A percentile compares a stretch with the other conserved stretches of the same genome.
Evolutionary conservation across 306 rosid genomes (phyloP).

Genomic region (Vachellia pachyceras): DNA sequence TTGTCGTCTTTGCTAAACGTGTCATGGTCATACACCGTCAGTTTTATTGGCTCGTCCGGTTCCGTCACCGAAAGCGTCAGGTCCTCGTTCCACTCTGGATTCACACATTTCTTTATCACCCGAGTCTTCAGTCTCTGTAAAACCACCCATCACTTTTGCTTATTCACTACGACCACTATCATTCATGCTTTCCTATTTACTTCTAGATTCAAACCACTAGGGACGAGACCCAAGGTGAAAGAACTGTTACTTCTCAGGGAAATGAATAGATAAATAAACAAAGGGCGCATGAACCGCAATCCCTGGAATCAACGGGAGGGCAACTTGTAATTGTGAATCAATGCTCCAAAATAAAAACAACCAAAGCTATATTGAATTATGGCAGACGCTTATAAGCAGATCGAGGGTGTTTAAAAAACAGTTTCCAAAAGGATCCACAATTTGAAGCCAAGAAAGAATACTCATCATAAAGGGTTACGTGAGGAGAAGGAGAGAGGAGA

Average conservation of each 20-base stretch:
- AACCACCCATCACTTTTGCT: neutral
- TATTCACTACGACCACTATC: neutral
- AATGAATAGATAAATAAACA: neutral
- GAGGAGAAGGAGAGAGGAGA: neutral
- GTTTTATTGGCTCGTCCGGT: slow-evolving; percentile 47
- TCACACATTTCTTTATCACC: slow-evolving; percentile 78
- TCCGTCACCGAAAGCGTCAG: slow-evolving; percentile 81
- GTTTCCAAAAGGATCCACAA: neutral
- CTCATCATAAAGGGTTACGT: neutral
- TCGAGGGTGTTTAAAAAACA: neutral
- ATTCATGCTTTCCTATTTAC: neutral
- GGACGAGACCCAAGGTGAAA: neutral
- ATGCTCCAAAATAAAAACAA: neutral
- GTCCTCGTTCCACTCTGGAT: slow-evolving; percentile 95
- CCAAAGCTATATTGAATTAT: neutral
- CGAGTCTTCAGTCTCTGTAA: slow-evolving; percentile 87
- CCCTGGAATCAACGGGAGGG: neutral
- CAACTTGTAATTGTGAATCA: neutral
- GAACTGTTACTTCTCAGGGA: neutral
- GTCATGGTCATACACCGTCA: slow-evolving; percentile 89
- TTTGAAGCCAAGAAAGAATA: neutral
- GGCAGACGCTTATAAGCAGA: neutral
- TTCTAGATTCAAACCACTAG: neutral
- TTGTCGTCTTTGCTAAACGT: slow-evolving; percentile 88
- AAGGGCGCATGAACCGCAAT: neutral